These are phyloP conservation scores for Gaertneriomyces semiglobifer DNA, from an alignment of 192 early-diverging fungal genomes.

Conservation along the genomic window DNA sequence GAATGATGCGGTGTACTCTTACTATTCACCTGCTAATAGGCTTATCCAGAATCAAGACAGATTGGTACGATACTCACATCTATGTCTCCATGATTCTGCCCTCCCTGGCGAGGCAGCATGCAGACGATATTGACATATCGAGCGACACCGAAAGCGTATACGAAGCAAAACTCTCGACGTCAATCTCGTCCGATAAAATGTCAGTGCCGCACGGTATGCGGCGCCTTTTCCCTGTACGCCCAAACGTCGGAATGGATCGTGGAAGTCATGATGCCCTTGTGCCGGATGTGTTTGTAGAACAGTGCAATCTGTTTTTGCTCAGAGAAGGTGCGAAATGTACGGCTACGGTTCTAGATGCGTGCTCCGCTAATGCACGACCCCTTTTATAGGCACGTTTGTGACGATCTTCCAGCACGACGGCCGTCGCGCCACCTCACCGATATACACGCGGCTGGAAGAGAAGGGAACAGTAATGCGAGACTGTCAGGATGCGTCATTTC, in stretches of 20 bases:
- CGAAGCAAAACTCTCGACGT: too few species aligned
- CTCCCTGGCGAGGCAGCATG: conserved; percentile 3
- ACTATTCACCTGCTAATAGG: not conserved
- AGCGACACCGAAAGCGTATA: not conserved
- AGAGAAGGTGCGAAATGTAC: conserved; percentile 11
- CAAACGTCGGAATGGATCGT: conserved; percentile 6
- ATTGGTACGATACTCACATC: conserved; percentile 40
- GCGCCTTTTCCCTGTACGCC: conserved; percentile 15
- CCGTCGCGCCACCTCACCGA: conserved; percentile 5
- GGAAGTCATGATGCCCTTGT: too few species aligned
- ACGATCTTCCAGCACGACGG: conserved; percentile 37
- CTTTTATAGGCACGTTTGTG: conserved; percentile 9
- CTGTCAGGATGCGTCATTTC: conserved; percentile 31
- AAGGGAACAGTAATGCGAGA: conserved; percentile 24
- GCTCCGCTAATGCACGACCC: too few species aligned
- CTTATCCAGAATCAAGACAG: conserved; percentile 24
- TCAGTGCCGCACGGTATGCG: too few species aligned
- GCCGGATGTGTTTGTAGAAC: conserved; percentile 24
- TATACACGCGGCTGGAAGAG: conserved; percentile 21
- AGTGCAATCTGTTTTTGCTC: conserved; percentile 31
- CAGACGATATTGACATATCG: not conserved
- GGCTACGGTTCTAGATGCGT: too few species aligned
- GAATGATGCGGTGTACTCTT: too few species aligned
- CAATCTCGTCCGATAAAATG: too few species aligned
- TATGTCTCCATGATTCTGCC: conserved; percentile 30